Evolutionary conservation across 768 basidiomycete genomes (phyloP).

Genomic region (Tulasnella sp.): DNA sequence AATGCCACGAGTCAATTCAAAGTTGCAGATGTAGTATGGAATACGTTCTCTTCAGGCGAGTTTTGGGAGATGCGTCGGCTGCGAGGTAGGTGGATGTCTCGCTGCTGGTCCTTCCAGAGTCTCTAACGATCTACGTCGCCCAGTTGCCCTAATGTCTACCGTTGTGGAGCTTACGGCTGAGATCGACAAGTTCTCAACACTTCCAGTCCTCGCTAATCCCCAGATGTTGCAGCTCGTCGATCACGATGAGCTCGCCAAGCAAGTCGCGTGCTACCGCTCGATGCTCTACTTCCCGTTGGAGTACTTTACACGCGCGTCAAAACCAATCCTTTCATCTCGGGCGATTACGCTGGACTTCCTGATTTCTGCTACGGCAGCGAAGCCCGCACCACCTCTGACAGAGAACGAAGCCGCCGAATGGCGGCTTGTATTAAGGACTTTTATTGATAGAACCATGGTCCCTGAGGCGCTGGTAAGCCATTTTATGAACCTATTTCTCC

Average conservation of each 20-base stretch:
- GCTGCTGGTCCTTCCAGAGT: neutral
- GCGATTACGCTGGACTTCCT: slow-evolving; percentile 50
- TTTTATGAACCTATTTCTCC: neutral
- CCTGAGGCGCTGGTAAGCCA: slow-evolving; percentile 10
- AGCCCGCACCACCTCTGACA: neutral
- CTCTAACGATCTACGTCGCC: neutral
- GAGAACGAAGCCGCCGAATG: neutral
- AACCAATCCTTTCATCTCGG: slow-evolving; percentile 50
- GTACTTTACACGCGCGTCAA: slow-evolving; percentile 52
- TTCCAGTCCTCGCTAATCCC: neutral
- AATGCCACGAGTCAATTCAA: neutral
- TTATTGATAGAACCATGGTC: neutral
- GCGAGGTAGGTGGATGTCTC: neutral
- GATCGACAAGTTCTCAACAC: neutral
- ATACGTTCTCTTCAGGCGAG: neutral
- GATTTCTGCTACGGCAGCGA: neutral
- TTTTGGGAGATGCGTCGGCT: slow-evolving; percentile 1
- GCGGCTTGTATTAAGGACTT: neutral
- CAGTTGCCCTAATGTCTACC: neutral
- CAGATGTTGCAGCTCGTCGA: neutral
- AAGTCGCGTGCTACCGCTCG: slow-evolving; percentile 31
- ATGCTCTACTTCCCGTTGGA: slow-evolving; percentile 59
- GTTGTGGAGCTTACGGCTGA: neutral
- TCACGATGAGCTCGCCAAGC: neutral
- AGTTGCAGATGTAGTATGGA: neutral